A percentile compares a stretch with the other conserved stretches of the same genome.
These are phyloP conservation scores for Penicillium argentinense DNA, from an alignment of 495 filamentous ascomycete species.

Conservation along the genomic window DNA sequence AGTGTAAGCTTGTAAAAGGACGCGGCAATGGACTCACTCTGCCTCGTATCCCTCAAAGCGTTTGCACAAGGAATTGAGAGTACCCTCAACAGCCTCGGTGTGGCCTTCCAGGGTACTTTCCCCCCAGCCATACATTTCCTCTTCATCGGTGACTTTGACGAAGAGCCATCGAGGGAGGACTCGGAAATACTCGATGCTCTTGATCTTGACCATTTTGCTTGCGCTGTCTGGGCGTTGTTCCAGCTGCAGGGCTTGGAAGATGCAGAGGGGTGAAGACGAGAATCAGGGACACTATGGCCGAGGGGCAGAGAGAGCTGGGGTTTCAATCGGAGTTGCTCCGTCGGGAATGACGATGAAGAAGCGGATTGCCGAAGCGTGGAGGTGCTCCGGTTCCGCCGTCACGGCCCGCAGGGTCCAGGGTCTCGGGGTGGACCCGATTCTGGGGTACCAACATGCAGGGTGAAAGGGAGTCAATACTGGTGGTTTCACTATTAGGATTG, in stretches of 20 bases:
- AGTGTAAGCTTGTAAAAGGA: not conserved
- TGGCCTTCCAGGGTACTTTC: conserved; percentile 78
- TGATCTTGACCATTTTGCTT: conserved; percentile 62
- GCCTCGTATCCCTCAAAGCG: conserved; percentile 69
- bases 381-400: not conserved
- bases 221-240: too few relatives aligned
- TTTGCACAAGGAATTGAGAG: conserved; percentile 64
- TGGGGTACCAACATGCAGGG: too few relatives aligned
- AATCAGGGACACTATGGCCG: not conserved
- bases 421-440: conserved; percentile 4
- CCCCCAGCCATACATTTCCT: conserved; percentile 70
- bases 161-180: conserved; percentile 77
- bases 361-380: conserved; percentile 3
- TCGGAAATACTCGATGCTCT: conserved; percentile 71
- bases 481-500: too few relatives aligned
- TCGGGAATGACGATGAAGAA: conserved; percentile 2
- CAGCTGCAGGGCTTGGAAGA: not conserved
- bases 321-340: conserved; percentile 7
- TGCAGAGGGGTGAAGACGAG: not conserved
- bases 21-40: conserved; percentile 49
- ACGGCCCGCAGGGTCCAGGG: conserved; percentile 1
- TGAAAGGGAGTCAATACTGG: too few relatives aligned
- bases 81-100: conserved; percentile 72
- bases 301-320: not conserved
- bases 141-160: conserved; percentile 69